A percentile compares a stretch with the other conserved stretches of the same genome.
Conservation (phyloP, 1,139 yeast genomes). For the Neolecta irregularis region DNA sequence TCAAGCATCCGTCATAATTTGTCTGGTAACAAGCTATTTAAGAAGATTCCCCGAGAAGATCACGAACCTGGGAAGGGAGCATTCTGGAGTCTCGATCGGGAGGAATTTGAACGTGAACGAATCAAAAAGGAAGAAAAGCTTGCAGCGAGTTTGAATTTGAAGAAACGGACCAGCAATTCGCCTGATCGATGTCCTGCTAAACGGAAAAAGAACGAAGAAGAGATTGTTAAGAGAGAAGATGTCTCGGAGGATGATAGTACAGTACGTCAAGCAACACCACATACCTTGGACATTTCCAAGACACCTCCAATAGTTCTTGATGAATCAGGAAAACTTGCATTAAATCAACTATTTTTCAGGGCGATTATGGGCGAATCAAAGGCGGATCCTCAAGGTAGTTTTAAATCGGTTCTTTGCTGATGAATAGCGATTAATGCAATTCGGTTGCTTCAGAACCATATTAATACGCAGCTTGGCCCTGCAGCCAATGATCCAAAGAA, state of each 20-base stretch:
- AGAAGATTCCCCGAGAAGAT: slow-evolving; percentile 54
- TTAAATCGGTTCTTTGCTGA: slow-evolving; percentile 3
- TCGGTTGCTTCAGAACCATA: slow-evolving; percentile 12
- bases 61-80: slow-evolving; percentile 49
- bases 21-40: slow-evolving; percentile 70
- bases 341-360: slow-evolving; percentile 13
- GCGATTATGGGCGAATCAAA: slow-evolving; percentile 11
- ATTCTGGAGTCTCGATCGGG: slow-evolving; percentile 76
- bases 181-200: slow-evolving; percentile 11
- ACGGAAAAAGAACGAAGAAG: slow-evolving; percentile 12
- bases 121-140: slow-evolving; percentile 14
- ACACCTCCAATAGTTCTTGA: slow-evolving; percentile 10
- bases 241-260: slow-evolving; percentile 8
- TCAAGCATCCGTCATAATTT: slow-evolving; percentile 79
- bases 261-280: no score
- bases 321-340: slow-evolving; percentile 14
- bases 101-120: slow-evolving; percentile 11
- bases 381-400: no score
- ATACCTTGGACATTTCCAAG: slow-evolving; percentile 6
- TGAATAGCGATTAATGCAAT: slow-evolving; percentile 13
- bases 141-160: slow-evolving; percentile 11
- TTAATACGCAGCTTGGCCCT: slow-evolving; percentile 12
- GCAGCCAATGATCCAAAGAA: slow-evolving; percentile 12
- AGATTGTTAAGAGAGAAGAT: slow-evolving; percentile 13
- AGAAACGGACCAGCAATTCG: slow-evolving; percentile 12